Evolutionary conservation across 1,139 yeast genomes (phyloP).

Genomic region (Dujonia santamariae): DNA sequence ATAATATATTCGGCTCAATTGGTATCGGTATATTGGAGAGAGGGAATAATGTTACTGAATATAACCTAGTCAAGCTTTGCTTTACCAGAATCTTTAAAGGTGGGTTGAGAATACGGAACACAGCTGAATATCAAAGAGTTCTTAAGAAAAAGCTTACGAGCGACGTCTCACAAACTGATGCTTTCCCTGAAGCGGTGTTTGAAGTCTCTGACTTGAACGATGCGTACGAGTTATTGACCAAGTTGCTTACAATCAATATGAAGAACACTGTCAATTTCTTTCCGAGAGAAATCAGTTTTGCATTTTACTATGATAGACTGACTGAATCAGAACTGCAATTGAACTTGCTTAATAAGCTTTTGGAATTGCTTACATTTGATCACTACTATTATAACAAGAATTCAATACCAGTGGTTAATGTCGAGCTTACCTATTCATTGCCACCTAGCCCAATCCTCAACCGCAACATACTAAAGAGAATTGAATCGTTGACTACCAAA

Average conservation of each 20-base stretch:
- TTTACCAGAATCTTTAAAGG: no score
- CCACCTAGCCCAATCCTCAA: conserved; percentile 7
- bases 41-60: no score
- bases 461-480: conserved; percentile 13
- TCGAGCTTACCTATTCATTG: conserved; percentile 16
- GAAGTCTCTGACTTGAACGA: conserved; percentile 10
- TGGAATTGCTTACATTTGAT: conserved; percentile 20
- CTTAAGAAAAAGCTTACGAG: no score
- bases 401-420: conserved; percentile 12
- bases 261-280: conserved; percentile 9
- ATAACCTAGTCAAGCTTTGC: no score
- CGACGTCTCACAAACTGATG: no score
- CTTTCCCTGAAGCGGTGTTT: background rate
- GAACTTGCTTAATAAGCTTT: conserved; percentile 13
- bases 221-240: conserved; percentile 12
- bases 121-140: no score
- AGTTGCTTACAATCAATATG: conserved; percentile 2
- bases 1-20: conserved; percentile 1
- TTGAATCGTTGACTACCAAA: conserved; percentile 15
- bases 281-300: conserved; percentile 15
- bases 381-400: conserved; percentile 12
- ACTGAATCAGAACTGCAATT: conserved; percentile 8
- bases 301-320: conserved; percentile 7
- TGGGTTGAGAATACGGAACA: no score
- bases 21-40: no score